Percentiles rank a stretch among this genome's conserved stretches.
Conservation (phyloP, 768 basidiomycete species). For the Amanita pallidorosea region DNA sequence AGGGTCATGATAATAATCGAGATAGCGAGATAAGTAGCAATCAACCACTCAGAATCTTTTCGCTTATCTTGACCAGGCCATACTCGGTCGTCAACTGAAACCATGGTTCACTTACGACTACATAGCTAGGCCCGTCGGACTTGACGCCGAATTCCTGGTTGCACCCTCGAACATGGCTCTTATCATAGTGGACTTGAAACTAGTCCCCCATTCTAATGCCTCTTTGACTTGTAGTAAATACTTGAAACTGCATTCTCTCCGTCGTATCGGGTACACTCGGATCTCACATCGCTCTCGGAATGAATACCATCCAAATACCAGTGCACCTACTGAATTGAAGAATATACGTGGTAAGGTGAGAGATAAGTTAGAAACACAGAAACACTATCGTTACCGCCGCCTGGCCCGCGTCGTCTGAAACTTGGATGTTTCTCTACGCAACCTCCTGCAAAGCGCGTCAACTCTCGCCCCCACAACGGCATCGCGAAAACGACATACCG, state of each 20-base stretch:
- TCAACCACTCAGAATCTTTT: too few species aligned
- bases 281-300: neutral
- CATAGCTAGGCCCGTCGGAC: too few species aligned
- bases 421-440: constrained; percentile 57
- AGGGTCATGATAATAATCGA: too few species aligned
- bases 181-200: too few species aligned
- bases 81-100: too few species aligned
- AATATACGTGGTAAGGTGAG: neutral
- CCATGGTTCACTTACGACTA: too few species aligned
- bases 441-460: constrained; percentile 29
- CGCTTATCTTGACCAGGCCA: too few species aligned
- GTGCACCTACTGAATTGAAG: neutral
- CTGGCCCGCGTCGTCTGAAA: constrained; percentile 40
- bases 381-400: constrained; percentile 18
- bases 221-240: too few species aligned
- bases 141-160: too few species aligned
- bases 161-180: too few species aligned
- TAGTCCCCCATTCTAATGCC: too few species aligned
- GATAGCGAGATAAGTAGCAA: too few species aligned
- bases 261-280: neutral
- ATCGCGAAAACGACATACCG: constrained; percentile 25
- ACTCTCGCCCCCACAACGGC: neutral
- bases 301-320: neutral
- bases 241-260: neutral
- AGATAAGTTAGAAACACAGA: neutral